These are phyloP conservation scores for Globisporangium iwayamae DNA, from an alignment of 352 stramenopile species.

Conservation along the genomic window DNA sequence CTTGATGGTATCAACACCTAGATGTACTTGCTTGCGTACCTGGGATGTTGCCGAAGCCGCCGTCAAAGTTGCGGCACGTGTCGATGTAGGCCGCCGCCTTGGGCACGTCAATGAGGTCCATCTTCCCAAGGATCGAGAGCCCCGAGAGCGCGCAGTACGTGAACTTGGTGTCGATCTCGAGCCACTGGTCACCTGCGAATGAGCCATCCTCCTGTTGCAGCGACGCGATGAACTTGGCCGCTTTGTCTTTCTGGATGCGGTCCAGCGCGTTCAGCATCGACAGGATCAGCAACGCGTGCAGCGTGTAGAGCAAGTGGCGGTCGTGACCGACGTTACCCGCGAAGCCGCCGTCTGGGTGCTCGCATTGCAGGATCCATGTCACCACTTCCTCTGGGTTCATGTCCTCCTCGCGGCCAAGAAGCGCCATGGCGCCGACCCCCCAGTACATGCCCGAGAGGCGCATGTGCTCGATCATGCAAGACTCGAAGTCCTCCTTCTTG, in stretches of 20 bases:
- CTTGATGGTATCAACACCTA: constrained; percentile 16
- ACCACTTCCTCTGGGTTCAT: constrained; percentile 86
- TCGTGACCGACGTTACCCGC: constrained; percentile 96
- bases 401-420: constrained; percentile 89
- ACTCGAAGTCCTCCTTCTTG: constrained; percentile 90
- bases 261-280: constrained; percentile 90
- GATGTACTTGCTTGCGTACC: constrained; percentile 12
- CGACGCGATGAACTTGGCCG: constrained; percentile 76
- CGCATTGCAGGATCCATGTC: constrained; percentile 95
- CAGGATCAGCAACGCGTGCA: constrained; percentile 97
- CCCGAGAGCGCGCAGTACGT: constrained; percentile 97
- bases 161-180: constrained; percentile 99
- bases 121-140: constrained; percentile 90
- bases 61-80: constrained; percentile 97
- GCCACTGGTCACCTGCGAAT: constrained; percentile 96
- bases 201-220: constrained; percentile 96
- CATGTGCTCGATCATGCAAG: constrained; percentile 96
- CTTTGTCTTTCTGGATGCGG: constrained; percentile 75
- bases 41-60: constrained; percentile 88
- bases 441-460: constrained; percentile 98
- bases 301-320: constrained; percentile 97
- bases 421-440: constrained; percentile 93
- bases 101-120: constrained; percentile 87
- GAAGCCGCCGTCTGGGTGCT: constrained; percentile 92
- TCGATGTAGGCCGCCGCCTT: constrained; percentile 92